A percentile compares a stretch with the other conserved stretches of the same genome.
Evolutionary conservation across 495 filamentous ascomycete genomes (phyloP).

Genomic region (Aspergillus leporis): DNA sequence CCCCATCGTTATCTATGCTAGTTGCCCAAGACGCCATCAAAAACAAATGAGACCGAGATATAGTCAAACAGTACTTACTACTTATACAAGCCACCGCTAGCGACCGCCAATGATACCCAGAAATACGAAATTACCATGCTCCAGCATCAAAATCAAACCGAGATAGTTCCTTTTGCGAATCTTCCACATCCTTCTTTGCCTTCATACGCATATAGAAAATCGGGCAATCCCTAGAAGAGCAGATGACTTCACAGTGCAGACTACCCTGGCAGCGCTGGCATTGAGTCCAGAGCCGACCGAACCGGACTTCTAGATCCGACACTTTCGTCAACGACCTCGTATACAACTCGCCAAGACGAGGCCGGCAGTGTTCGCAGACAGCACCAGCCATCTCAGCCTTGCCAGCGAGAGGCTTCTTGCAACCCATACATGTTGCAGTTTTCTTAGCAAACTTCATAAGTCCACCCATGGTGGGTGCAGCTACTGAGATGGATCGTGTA

Average conservation of each 20-base stretch:
- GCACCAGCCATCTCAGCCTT: slow-evolving; percentile 81
- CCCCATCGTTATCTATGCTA: slow-evolving; percentile 9
- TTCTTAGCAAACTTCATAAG: slow-evolving; percentile 99
- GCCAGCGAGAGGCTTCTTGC: slow-evolving; percentile 87
- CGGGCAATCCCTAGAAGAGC: slow-evolving; percentile 91
- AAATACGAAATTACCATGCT: slow-evolving; percentile 48
- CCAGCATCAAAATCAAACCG: slow-evolving; percentile 84
- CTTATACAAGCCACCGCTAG: slow-evolving; percentile 7
- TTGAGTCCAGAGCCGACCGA: slow-evolving; percentile 94
- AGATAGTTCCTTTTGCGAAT: slow-evolving; percentile 84
- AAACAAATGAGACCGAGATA: not conserved
- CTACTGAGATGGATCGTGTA: slow-evolving; percentile 87
- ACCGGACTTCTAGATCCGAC: slow-evolving; percentile 87
- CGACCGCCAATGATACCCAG: slow-evolving; percentile 11
- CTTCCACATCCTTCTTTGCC: slow-evolving; percentile 97
- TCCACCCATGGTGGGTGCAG: slow-evolving; percentile 84
- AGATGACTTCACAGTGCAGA: slow-evolving; percentile 97
- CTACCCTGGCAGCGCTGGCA: slow-evolving; percentile 98
- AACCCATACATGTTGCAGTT: slow-evolving; percentile 97
- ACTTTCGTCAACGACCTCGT: slow-evolving; percentile 85
- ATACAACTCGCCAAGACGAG: slow-evolving; percentile 89
- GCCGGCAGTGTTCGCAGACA: slow-evolving; percentile 81
- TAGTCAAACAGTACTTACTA: not conserved
- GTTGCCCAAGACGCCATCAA: slow-evolving; percentile 7
- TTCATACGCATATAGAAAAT: slow-evolving; percentile 99